Percentiles rank a stretch among this genome's conserved stretches.
Evolutionary conservation across 2,329 filamentous ascomycete species (phyloP).

Genomic region (Epichloe bromicola): DNA sequence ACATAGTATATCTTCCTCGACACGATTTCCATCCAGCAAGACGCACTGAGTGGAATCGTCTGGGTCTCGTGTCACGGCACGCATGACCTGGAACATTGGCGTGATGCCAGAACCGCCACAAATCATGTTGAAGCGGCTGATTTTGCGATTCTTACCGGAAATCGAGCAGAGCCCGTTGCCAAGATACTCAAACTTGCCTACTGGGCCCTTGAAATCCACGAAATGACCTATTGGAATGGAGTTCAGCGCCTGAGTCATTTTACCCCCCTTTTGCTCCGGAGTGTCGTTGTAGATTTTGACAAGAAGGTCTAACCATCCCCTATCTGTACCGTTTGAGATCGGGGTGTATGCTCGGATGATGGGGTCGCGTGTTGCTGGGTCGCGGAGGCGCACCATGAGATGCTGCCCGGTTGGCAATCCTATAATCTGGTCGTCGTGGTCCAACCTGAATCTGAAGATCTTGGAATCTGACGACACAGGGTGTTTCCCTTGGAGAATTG

Average conservation of each 20-base stretch:
- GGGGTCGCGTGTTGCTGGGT: slow-evolving; percentile 54
- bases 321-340: slow-evolving; percentile 48
- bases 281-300: slow-evolving; percentile 70
- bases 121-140: slow-evolving; percentile 70
- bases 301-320: slow-evolving; percentile 59
- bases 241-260: slow-evolving; percentile 73
- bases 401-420: slow-evolving; percentile 80
- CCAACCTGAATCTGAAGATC: slow-evolving; percentile 69
- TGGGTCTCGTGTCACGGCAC: slow-evolving; percentile 54
- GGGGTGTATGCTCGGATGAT: slow-evolving; percentile 85
- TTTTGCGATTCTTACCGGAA: slow-evolving; percentile 38
- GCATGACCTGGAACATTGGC: slow-evolving; percentile 74
- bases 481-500: slow-evolving; percentile 54
- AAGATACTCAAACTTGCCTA: slow-evolving; percentile 73
- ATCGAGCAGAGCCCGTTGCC: slow-evolving; percentile 52
- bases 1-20: slow-evolving; percentile 73
- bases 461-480: slow-evolving; percentile 63
- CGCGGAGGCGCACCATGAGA: slow-evolving; percentile 67
- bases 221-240: slow-evolving; percentile 55
- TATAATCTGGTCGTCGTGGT: slow-evolving; percentile 54
- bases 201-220: slow-evolving; percentile 78
- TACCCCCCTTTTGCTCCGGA: slow-evolving; percentile 47
- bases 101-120: slow-evolving; percentile 84
- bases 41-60: slow-evolving; percentile 54
- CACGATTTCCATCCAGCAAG: slow-evolving; percentile 66